phyloP scores from a whole-genome alignment of 805 yeast species.

The Pichia exigua region DNA sequence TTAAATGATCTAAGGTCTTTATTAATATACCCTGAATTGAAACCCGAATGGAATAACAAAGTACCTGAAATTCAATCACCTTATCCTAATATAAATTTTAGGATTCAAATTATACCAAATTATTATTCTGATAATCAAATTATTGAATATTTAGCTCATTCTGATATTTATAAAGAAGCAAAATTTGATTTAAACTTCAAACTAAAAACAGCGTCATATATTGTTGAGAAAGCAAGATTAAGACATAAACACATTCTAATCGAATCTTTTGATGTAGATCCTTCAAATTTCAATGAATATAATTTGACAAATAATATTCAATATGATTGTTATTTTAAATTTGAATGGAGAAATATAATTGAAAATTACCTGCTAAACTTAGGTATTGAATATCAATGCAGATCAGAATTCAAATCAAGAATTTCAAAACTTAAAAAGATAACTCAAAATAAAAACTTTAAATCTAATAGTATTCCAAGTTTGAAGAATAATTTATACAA shows the following conservation, averaged over 20 bases:
- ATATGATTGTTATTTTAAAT: constrained; percentile 24
- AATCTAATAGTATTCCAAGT: neutral
- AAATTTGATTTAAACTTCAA: constrained; percentile 47
- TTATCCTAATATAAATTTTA: constrained; percentile 32
- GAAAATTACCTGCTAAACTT: constrained; percentile 60
- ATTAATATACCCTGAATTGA: constrained; percentile 42
- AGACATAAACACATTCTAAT: constrained; percentile 32
- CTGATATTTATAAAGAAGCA: constrained; percentile 63
- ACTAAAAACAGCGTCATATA: constrained; percentile 52
- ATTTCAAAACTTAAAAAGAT: constrained; percentile 41
- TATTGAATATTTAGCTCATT: constrained; percentile 40
- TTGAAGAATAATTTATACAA: constrained; percentile 16
- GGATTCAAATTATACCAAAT: constrained; percentile 45
- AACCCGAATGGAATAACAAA: constrained; percentile 48
- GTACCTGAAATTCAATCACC: constrained; percentile 37
- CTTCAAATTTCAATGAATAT: constrained; percentile 14
- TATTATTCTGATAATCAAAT: constrained; percentile 41
- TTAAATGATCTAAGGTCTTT: constrained; percentile 61
- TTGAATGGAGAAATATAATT: constrained; percentile 66
- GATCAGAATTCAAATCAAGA: constrained; percentile 50
- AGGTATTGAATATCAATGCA: constrained; percentile 65
- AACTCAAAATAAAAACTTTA: constrained; percentile 14
- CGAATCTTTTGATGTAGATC: constrained; percentile 19
- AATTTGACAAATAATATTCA: constrained; percentile 15
- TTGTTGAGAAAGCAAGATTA: constrained; percentile 48